Percentiles rank a stretch among this genome's conserved stretches.
phyloP scores from a whole-genome alignment of 495 filamentous ascomycete species.

The Choiromyces venosus region DNA sequence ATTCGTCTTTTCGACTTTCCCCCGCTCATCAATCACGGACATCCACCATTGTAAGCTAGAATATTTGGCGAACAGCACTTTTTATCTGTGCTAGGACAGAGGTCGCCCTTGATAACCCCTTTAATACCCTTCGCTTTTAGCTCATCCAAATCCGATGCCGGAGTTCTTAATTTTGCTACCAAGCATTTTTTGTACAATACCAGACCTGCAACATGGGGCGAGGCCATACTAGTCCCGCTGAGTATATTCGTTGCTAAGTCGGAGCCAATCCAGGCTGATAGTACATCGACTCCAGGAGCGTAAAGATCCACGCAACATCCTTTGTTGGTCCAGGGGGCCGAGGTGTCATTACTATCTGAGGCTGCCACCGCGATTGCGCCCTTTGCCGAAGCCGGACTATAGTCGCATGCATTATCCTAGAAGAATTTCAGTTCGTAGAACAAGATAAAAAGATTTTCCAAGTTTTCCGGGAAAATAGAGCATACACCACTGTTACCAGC shows the following conservation, averaged over 20 bases:
- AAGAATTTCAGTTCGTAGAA: slow-evolving; percentile 4
- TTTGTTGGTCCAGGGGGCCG: slow-evolving; percentile 42
- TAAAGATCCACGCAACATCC: slow-evolving; percentile 44
- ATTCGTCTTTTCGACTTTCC: neutral
- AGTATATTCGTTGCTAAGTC: slow-evolving; percentile 45
- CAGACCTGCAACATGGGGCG: slow-evolving; percentile 17
- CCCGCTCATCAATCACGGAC: neutral
- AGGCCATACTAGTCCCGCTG: slow-evolving; percentile 52
- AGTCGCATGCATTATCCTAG: slow-evolving; percentile 49
- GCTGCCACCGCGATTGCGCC: slow-evolving; percentile 47
- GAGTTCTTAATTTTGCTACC: slow-evolving; percentile 4
- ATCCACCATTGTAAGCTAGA: slow-evolving; percentile 16
- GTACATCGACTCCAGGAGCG: slow-evolving; percentile 45
- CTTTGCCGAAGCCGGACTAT: slow-evolving; percentile 54
- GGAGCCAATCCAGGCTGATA: slow-evolving; percentile 45
- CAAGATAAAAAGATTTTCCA: neutral
- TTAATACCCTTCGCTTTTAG: neutral
- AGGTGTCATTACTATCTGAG: slow-evolving; percentile 33
- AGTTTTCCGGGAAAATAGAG: neutral
- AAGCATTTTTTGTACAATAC: slow-evolving; percentile 27
- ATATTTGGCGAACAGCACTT: slow-evolving; percentile 15
- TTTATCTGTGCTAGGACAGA: too few species aligned
- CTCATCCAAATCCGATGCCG: slow-evolving; percentile 9
- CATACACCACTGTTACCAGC: slow-evolving; percentile 54
- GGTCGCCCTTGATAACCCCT: slow-evolving; percentile 3